A percentile compares a stretch with the other conserved stretches of the same genome.
These are phyloP conservation scores for Chytriomyces confervae DNA, from an alignment of 192 early-diverging fungal genomes.

Conservation along the genomic window DNA sequence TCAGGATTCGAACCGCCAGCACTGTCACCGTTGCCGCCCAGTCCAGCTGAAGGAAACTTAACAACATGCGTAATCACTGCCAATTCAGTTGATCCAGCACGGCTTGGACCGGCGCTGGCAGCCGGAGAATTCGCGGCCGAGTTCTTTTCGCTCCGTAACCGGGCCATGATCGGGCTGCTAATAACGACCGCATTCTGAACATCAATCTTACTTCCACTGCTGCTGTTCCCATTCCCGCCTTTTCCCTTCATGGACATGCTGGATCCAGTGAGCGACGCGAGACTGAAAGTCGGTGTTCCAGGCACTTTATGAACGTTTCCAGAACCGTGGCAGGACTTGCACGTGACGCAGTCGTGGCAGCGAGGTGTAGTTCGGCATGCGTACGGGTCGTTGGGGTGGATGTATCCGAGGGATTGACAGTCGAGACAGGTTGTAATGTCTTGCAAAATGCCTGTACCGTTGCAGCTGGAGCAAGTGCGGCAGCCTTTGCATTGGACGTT, in stretches of 20 bases:
- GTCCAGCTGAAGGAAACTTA: not conserved
- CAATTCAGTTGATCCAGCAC: not conserved
- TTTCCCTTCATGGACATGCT: not conserved
- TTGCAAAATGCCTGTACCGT: conserved; percentile 15
- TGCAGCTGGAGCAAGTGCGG: conserved; percentile 13
- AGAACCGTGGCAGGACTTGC: conserved; percentile 15
- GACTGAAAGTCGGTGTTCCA: not conserved
- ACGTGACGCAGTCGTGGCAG: conserved; percentile 11
- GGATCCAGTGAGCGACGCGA: not conserved
- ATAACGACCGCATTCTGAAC: not conserved
- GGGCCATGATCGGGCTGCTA: not conserved
- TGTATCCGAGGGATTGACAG: conserved; percentile 31
- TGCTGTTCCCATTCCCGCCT: not conserved
- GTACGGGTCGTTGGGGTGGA: conserved; percentile 34
- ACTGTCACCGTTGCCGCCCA: not conserved
- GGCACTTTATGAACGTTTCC: conserved; percentile 12
- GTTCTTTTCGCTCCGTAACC: not conserved
- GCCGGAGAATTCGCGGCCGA: not conserved
- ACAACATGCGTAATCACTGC: not conserved
- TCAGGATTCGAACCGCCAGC: too few relatives aligned
- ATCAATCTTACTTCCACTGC: not conserved
- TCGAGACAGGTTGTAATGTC: conserved; percentile 22
- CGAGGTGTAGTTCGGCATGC: conserved; percentile 20
- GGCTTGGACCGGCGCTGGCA: not conserved
- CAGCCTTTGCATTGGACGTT: conserved; percentile 29